phyloP scores from a whole-genome alignment of 2,329 filamentous ascomycete species.

The Fusarium nanum region DNA sequence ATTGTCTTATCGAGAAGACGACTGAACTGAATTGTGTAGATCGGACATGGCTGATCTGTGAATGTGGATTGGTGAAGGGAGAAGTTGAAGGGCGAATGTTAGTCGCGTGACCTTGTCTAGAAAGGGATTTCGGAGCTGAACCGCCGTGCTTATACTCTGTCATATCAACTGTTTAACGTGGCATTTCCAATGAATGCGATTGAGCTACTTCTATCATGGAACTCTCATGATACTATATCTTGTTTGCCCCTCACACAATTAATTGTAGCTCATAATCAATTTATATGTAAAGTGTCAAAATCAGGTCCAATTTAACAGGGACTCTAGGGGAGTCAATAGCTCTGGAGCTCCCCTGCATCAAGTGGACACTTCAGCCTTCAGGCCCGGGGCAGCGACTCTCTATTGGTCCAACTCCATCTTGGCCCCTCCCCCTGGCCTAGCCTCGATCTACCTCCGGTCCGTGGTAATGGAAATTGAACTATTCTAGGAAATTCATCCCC shows the following conservation, averaged over 20 bases:
- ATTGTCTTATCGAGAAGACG: too few species aligned
- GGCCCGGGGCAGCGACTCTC: neutral
- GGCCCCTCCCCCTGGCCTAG: conserved; percentile 22
- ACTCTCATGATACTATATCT: neutral
- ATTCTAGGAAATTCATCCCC: conserved; percentile 14
- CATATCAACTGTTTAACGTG: neutral
- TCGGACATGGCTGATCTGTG: neutral
- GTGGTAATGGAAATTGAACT: neutral
- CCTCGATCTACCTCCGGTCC: conserved; percentile 3
- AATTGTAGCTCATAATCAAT: neutral
- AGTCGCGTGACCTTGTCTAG: neutral
- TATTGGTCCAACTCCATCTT: conserved; percentile 8
- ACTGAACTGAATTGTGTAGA: neutral
- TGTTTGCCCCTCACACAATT: neutral
- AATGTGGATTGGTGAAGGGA: neutral
- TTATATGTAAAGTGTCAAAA: neutral
- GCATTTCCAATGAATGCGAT: neutral
- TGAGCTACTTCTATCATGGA: neutral
- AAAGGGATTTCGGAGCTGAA: neutral
- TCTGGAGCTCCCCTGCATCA: conserved; percentile 20
- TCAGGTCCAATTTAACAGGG: conserved; percentile 6
- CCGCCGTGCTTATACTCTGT: neutral
- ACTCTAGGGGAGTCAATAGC: conserved; percentile 8
- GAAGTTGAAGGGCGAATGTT: neutral
- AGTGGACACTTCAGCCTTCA: conserved; percentile 22